phyloP scores from a whole-genome alignment of 495 filamentous ascomycete species.

The Xylaria nigripes region DNA sequence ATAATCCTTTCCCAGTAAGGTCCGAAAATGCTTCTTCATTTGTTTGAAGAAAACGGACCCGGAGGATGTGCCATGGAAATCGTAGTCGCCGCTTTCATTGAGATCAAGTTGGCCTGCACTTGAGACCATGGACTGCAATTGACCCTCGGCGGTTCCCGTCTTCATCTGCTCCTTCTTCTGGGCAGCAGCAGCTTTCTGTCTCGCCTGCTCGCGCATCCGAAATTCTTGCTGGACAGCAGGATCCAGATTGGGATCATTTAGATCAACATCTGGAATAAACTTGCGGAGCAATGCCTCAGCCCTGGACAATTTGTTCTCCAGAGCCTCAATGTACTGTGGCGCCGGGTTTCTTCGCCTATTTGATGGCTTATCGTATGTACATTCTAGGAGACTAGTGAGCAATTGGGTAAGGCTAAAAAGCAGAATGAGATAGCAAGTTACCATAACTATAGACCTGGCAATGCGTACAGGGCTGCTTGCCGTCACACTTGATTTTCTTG shows the following conservation, averaged over 20 bases:
- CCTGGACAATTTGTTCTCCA: conserved; percentile 76
- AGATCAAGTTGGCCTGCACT: conserved; percentile 82
- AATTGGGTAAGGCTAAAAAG: not conserved
- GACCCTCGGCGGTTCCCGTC: conserved; percentile 45
- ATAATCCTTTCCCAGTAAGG: conserved; percentile 52
- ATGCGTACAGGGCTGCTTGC: conserved; percentile 95
- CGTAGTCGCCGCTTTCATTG: conserved; percentile 86
- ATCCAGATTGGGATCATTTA: conserved; percentile 76
- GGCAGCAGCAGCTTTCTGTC: conserved; percentile 26
- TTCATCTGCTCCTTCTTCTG: conserved; percentile 35
- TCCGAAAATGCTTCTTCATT: conserved; percentile 70
- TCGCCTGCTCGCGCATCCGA: conserved; percentile 38
- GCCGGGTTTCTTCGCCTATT: conserved; percentile 91
- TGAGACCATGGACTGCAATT: conserved; percentile 91
- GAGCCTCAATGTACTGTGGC: conserved; percentile 87
- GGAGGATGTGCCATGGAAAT: conserved; percentile 91
- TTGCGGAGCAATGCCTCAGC: conserved; percentile 72
- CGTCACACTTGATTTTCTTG: conserved; percentile 99
- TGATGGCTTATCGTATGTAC: conserved; percentile 96
- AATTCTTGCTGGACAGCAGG: conserved; percentile 53
- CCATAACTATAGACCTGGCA: conserved; percentile 98
- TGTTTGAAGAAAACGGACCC: conserved; percentile 77
- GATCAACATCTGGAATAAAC: conserved; percentile 76
- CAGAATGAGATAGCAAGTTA: conserved; percentile 33
- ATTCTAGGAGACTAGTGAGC: conserved; percentile 50